These are phyloP conservation scores for Bullera alba DNA, from an alignment of 768 basidiomycete genomes.

Conservation along the genomic window DNA sequence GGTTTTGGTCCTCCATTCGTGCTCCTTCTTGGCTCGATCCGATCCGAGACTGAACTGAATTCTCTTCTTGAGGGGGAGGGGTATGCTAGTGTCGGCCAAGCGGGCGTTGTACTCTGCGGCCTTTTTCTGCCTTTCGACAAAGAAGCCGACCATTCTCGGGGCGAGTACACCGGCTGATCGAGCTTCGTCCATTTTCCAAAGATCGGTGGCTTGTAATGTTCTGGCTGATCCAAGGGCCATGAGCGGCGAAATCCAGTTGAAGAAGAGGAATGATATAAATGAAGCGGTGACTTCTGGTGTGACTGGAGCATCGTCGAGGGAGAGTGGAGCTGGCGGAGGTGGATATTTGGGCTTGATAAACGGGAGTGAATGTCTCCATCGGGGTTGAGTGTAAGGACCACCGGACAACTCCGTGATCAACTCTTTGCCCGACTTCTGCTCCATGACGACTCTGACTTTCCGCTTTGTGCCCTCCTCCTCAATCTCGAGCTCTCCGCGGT, in stretches of 20 bases:
- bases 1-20: constrained; percentile 33
- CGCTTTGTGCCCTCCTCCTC: constrained; percentile 30
- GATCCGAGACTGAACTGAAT: constrained; percentile 58
- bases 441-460: constrained; percentile 31
- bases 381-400: constrained; percentile 34
- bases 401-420: constrained; percentile 19
- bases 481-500: constrained; percentile 27
- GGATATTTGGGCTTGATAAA: constrained; percentile 40
- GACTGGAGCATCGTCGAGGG: constrained; percentile 40
- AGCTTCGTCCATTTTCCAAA: constrained; percentile 67
- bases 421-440: constrained; percentile 35
- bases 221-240: constrained; percentile 68
- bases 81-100: constrained; percentile 61
- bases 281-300: constrained; percentile 64
- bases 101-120: constrained; percentile 66
- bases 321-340: constrained; percentile 42
- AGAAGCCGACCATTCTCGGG: constrained; percentile 59
- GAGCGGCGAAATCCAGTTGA: constrained; percentile 68
- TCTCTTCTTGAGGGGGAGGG: constrained; percentile 51
- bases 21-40: constrained; percentile 48
- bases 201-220: constrained; percentile 70
- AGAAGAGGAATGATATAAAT: constrained; percentile 58
- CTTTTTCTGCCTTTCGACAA: constrained; percentile 54
- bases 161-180: constrained; percentile 60
- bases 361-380: constrained; percentile 40